These are phyloP conservation scores for Leccinum broughii DNA, from an alignment of 768 basidiomycete species.

Conservation along the genomic window DNA sequence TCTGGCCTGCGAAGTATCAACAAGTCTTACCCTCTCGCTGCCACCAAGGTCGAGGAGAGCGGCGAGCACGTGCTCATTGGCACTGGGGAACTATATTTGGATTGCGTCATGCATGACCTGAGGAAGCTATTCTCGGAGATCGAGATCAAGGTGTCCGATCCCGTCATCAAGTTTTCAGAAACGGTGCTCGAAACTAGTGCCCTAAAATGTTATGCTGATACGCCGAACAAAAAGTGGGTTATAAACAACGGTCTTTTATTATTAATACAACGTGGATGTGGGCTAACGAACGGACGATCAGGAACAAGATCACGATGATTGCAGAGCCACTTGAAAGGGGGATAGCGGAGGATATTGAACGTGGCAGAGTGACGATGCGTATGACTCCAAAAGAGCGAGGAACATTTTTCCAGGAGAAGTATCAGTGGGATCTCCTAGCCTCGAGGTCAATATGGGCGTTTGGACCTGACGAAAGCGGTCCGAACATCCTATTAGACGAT, in stretches of 20 bases:
- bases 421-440: slow-evolving; percentile 97
- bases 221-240: slow-evolving; percentile 95
- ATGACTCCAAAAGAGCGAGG: slow-evolving; percentile 96
- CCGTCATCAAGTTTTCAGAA: slow-evolving; percentile 97
- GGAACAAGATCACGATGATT: slow-evolving; percentile 99
- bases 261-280: slow-evolving; percentile 9
- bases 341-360: slow-evolving; percentile 94
- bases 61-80: slow-evolving; percentile 97
- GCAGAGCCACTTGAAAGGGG: slow-evolving; percentile 96
- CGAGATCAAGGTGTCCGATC: slow-evolving; percentile 99
- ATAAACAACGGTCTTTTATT: neutral
- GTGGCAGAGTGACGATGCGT: slow-evolving; percentile 88
- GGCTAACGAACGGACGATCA: slow-evolving; percentile 34
- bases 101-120: slow-evolving; percentile 96
- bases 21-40: slow-evolving; percentile 93
- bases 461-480: slow-evolving; percentile 93
- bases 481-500: slow-evolving; percentile 93
- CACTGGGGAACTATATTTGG: slow-evolving; percentile 95
- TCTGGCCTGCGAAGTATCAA: slow-evolving; percentile 95
- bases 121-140: slow-evolving; percentile 93
- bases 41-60: slow-evolving; percentile 97
- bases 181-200: slow-evolving; percentile 98
- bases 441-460: slow-evolving; percentile 99
- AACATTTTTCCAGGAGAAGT: slow-evolving; percentile 94
- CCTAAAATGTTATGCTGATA: slow-evolving; percentile 98